Conservation (phyloP, 2,329 filamentous ascomycete genomes). For the Colletotrichum trifolii region DNA sequence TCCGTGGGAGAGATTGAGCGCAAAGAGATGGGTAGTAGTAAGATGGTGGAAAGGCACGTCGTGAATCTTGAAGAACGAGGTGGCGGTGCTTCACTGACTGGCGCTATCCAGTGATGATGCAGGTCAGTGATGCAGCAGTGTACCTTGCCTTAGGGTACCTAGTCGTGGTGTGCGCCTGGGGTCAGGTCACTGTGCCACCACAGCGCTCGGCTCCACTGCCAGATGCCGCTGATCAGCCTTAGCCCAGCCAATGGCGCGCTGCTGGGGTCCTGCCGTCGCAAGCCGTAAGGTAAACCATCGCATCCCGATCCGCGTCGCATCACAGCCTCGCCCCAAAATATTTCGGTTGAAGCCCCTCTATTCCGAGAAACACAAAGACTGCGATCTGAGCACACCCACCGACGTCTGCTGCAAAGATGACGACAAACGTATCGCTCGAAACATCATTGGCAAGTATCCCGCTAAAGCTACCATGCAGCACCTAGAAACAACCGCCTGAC, state of each 20-base stretch:
- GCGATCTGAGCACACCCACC: background rate
- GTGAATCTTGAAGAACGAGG: too few species aligned
- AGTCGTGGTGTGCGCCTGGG: background rate
- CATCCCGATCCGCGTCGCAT: background rate
- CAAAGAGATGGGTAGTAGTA: background rate
- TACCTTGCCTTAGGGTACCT: background rate
- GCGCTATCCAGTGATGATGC: background rate
- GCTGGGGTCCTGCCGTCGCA: slow-evolving; percentile 23
- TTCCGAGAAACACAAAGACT: background rate
- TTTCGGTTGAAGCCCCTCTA: slow-evolving; percentile 10
- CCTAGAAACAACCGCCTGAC: background rate
- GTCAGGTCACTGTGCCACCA: background rate
- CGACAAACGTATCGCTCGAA: slow-evolving; percentile 82
- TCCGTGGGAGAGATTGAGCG: slow-evolving; percentile 23
- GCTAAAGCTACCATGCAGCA: background rate
- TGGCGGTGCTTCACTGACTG: background rate
- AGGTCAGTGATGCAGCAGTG: background rate
- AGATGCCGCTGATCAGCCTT: slow-evolving; percentile 6
- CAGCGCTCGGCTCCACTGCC: slow-evolving; percentile 2
- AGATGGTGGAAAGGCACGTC: too few species aligned
- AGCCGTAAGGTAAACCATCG: slow-evolving; percentile 3
- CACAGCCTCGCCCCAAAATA: slow-evolving; percentile 28
- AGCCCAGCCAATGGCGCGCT: slow-evolving; percentile 25
- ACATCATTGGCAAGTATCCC: slow-evolving; percentile 79
- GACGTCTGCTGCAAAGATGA: slow-evolving; percentile 62